A percentile compares a stretch with the other conserved stretches of the same genome.
These are phyloP conservation scores for Termitomyces sp. DNA, from an alignment of 768 basidiomycete genomes.

Conservation along the genomic window DNA sequence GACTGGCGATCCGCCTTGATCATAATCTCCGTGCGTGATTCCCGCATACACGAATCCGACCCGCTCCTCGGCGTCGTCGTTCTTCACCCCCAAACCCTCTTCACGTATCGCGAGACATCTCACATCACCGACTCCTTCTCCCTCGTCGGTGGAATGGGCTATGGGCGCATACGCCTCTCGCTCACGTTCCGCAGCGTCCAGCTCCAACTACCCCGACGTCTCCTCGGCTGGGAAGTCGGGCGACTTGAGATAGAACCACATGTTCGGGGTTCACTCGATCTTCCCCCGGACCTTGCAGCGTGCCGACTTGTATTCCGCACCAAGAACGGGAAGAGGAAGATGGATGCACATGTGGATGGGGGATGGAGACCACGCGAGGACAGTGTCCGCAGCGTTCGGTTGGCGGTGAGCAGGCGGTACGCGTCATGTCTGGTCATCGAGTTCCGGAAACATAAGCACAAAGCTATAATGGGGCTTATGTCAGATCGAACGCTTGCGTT, in stretches of 20 bases:
- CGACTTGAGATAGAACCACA: conserved; percentile 50
- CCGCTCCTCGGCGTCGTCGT: conserved; percentile 71
- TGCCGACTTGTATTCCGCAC: conserved; percentile 41
- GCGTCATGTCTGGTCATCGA: conserved; percentile 35
- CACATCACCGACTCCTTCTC: conserved; percentile 58
- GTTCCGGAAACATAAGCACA: conserved; percentile 27
- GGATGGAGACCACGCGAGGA: conserved; percentile 32
- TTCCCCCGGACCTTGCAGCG: conserved; percentile 31
- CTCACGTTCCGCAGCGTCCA: conserved; percentile 68
- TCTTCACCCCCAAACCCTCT: conserved; percentile 43
- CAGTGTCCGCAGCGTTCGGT: conserved; percentile 24
- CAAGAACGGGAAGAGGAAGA: conserved; percentile 31
- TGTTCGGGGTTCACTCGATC: conserved; percentile 24
- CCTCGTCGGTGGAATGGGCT: conserved; percentile 68
- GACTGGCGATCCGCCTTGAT: conserved; percentile 60
- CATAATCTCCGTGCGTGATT: conserved; percentile 63
- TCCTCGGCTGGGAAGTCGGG: conserved; percentile 68
- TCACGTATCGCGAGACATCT: conserved; percentile 38
- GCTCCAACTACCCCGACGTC: conserved; percentile 49
- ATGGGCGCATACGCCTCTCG: conserved; percentile 59
- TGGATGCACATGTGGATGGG: conserved; percentile 23
- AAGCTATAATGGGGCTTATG: conserved; percentile 16
- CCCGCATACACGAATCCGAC: conserved; percentile 53
- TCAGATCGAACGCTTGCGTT: conserved; percentile 34
- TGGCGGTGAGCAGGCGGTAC: conserved; percentile 39